Base-by-base conservation (phyloP, 768 basidiomycete species). In the Tubosaeta sp. region DNA sequence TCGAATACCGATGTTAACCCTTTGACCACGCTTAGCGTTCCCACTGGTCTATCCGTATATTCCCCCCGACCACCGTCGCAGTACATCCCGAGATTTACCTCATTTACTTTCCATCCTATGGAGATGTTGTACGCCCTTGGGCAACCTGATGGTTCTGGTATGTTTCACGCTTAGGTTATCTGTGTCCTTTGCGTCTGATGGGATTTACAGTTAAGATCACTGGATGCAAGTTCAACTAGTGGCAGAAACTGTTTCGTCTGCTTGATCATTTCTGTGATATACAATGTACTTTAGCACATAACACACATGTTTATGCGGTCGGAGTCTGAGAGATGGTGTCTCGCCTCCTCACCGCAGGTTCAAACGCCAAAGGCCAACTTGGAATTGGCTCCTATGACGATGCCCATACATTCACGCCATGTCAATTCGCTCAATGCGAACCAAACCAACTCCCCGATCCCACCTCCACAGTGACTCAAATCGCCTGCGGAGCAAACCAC, bases 111-210 rank as follows among this genome's bases (percentile, higher is more conserved):
- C 76, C 91, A 94, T 64, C 90, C 91, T 12, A 76, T 81, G 54
- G 88, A 94, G 67, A 92, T 93, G 91, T 65, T 93, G 56, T 87
- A 82, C 59, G 87, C 81, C 16, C 64, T 84, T 14, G 89, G 89
- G 9, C 79, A 80, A 39, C 78, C 84, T 44, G 89, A 92, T 64
- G 89, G 90, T 1, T 61, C 71, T 52, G 74, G 80, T 81, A 59
- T 53, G 76, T 56, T 19, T 47, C 48, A 11, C 5, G 21, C 49
- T 41, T 19, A 1, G 4, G 5, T 39, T 16, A 22, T 42, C 36
- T 24, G 7, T 10, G 40, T 40, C 29, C 24, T 10, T 4, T 2
- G 10, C 10, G 29, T 44, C 58, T 63, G 39, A 65, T 22, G 19
- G 8, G 0, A 12, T 36, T 32, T 10, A n/a, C 53, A 80, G 82